Percentiles rank a stretch among this genome's conserved stretches.
Conservation (phyloP, 2,329 filamentous ascomycete species). For the Cladophialophora yegresii region DNA sequence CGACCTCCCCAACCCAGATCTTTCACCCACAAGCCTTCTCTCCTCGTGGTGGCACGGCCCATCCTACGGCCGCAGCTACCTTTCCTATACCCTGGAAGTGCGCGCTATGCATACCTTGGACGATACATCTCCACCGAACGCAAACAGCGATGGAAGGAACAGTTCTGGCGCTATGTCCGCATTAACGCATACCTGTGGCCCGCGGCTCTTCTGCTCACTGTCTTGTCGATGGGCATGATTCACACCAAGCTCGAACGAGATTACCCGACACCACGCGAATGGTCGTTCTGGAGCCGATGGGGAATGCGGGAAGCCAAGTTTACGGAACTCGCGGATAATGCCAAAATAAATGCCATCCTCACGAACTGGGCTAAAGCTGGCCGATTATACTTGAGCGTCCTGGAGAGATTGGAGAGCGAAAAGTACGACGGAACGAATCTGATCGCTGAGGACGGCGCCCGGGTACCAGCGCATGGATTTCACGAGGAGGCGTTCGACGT, state of each 20-base stretch:
- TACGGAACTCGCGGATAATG: slow-evolving; percentile 54
- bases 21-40: slow-evolving; percentile 61
- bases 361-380: slow-evolving; percentile 71
- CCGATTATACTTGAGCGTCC: slow-evolving; percentile 59
- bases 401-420: slow-evolving; percentile 70
- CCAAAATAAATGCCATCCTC: slow-evolving; percentile 55
- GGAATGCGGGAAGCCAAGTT: slow-evolving; percentile 65
- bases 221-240: slow-evolving; percentile 66
- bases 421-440: slow-evolving; percentile 68
- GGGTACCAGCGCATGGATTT: slow-evolving; percentile 51
- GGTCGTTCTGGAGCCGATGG: slow-evolving; percentile 71
- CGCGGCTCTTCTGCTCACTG: slow-evolving; percentile 59
- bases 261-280: slow-evolving; percentile 81
- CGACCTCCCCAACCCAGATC: slow-evolving; percentile 45
- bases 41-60: slow-evolving; percentile 53
- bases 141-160: slow-evolving; percentile 55
- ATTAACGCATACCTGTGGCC: slow-evolving; percentile 72
- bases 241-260: slow-evolving; percentile 74
- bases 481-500: slow-evolving; percentile 63
- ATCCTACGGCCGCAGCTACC: slow-evolving; percentile 63
- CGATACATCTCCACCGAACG: slow-evolving; percentile 80
- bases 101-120: slow-evolving; percentile 58
- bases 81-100: slow-evolving; percentile 65
- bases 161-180: slow-evolving; percentile 70
- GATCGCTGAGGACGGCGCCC: slow-evolving; percentile 48